phyloP scores from a whole-genome alignment of 2,329 filamentous ascomycete genomes.

The Sclerotinia minor region DNA sequence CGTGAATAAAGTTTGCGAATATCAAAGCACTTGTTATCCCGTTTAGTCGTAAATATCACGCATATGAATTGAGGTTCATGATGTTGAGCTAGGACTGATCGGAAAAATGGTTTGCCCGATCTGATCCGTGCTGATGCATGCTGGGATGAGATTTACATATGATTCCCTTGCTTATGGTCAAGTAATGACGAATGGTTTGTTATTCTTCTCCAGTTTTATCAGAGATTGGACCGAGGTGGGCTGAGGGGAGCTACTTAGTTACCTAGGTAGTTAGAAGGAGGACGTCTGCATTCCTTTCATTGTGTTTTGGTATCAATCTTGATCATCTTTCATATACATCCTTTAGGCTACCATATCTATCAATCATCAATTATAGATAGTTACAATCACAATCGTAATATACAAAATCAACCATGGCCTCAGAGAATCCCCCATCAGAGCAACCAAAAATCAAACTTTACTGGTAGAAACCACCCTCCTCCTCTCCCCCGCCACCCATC shows the following conservation, averaged over 20 bases:
- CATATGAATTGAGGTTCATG: slow-evolving; percentile 26
- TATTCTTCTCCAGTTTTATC: slow-evolving; percentile 2
- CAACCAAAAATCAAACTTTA: slow-evolving; percentile 55
- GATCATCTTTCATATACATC: not conserved
- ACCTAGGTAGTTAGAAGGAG: not conserved
- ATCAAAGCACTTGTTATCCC: slow-evolving; percentile 21
- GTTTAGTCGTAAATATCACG: not conserved
- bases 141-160: not conserved
- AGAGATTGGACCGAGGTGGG: slow-evolving; percentile 1
- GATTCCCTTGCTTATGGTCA: not conserved
- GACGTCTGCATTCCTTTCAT: not conserved
- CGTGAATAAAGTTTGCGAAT: slow-evolving; percentile 33
- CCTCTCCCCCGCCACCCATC: not conserved
- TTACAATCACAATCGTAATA: not conserved
- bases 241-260: not conserved
- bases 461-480: slow-evolving; percentile 46
- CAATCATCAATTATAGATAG: not conserved
- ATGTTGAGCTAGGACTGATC: slow-evolving; percentile 12
- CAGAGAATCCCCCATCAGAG: slow-evolving; percentile 24
- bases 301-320: not conserved
- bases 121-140: slow-evolving; percentile 1
- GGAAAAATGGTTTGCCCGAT: slow-evolving; percentile 15
- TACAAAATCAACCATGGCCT: slow-evolving; percentile 7
- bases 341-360: not conserved
- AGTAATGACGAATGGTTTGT: not conserved